Evolutionary conservation across 164 flowering plant species (phyloP), one percentile per base, ranked within the genome.

Genomic region (Aristolochia californica): DNA sequence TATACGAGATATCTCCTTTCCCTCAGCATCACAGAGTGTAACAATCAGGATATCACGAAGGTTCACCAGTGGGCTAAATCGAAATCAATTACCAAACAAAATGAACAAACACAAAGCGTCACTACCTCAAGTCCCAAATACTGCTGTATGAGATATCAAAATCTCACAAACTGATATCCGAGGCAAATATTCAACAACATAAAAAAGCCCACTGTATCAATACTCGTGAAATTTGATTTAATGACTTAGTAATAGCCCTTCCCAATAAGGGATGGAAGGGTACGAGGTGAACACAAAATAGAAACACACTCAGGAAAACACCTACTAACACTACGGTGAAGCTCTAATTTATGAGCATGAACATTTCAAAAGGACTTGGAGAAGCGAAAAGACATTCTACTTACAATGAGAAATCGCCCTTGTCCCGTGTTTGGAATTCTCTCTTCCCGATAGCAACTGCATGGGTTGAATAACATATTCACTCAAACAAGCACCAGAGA

Each of bases 391-490:
- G 30, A 45, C 64, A 56, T 53, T 61, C 63, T 53, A 11, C 74
- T 81, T 77, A 87, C 95, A 87, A 85, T 45, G 80, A 75, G 64
- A 83, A 76, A 7, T 83, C 89, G 21, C 81, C 91, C 55, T 72
- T 77, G 56, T 75, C 88, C 73, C 63, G 57, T 5, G 78, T 75
- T 63, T 76, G 76, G 58, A 68, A 77, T 66, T 81, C 81, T 63
- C 45, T 74, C 75, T 78, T 83, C 63, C 97, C 94, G 75, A 90
- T 69, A 12, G 94, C 76, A 66, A 87, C 97, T 90, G 84, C 77
- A 74, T 34, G 7, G 13, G 22, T 13, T 23, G 14, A 47, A 59
- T 17, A 23, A 4, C 40, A 18, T 11, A 47, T 45, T 22, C 3
- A 17, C 48, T 11, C 18, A 14, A 34, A 21, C 14, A 48, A 13